phyloP scores from a whole-genome alignment of 1,284 basidiomycete species.

The Mycena sp. region DNA sequence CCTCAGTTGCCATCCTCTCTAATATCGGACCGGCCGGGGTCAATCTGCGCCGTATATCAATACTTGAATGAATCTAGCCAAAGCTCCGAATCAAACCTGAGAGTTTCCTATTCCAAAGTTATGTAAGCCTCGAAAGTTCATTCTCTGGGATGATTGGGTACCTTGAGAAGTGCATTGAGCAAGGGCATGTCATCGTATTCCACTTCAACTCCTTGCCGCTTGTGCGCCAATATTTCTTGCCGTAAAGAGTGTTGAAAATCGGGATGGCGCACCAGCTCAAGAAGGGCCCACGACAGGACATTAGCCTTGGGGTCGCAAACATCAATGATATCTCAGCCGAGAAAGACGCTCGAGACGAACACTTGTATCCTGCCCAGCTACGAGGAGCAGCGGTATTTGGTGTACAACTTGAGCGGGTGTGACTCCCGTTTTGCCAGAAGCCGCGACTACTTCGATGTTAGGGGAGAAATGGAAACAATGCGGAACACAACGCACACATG shows the following conservation, averaged over 20 bases:
- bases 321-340: constrained; percentile 9
- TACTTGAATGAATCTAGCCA: constrained; percentile 4
- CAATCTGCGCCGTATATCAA: constrained; percentile 10
- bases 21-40: constrained; percentile 8
- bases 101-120: constrained; percentile 10
- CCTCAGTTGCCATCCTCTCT: constrained; percentile 11
- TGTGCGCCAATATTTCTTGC: constrained; percentile 13
- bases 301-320: constrained; percentile 1
- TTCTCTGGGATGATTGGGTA: constrained; percentile 9
- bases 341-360: constrained; percentile 5
- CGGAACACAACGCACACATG: constrained; percentile 11
- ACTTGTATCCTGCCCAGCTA: constrained; percentile 14
- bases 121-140: not conserved
- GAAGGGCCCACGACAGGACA: constrained; percentile 14
- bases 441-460: constrained; percentile 1
- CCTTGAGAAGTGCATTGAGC: constrained; percentile 11
- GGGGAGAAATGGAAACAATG: not conserved
- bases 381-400: constrained; percentile 14
- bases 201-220: constrained; percentile 1
- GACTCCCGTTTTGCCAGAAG: constrained; percentile 12
- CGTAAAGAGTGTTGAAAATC: constrained; percentile 15
- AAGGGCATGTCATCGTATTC: constrained; percentile 14
- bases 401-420: constrained; percentile 11
- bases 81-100: constrained; percentile 9
- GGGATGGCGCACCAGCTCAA: constrained; percentile 6